Evolutionary conservation across 192 early-diverging fungal genomes (phyloP).

Genomic region (Backusella circina): DNA sequence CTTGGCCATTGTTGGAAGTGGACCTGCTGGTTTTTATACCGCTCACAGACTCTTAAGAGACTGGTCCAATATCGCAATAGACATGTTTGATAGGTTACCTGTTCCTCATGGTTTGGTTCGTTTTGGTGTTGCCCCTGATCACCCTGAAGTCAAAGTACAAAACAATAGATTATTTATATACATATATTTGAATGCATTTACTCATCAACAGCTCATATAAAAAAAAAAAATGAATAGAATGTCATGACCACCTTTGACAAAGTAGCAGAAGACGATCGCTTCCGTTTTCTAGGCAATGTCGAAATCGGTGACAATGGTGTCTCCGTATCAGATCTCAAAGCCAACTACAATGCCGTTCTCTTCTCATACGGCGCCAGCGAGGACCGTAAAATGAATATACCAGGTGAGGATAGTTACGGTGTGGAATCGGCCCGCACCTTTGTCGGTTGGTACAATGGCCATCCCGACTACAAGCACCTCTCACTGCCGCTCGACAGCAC

Average conservation of each 20-base stretch:
- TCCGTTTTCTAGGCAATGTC: conserved; percentile 83
- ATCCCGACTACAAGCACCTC: conserved; percentile 62
- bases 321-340: conserved; percentile 47
- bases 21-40: conserved; percentile 91
- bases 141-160: conserved; percentile 96
- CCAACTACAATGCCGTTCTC: conserved; percentile 72
- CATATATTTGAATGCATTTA: too few species aligned
- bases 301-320: conserved; percentile 51
- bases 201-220: too few species aligned
- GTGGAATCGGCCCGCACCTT: conserved; percentile 78
- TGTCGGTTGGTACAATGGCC: conserved; percentile 96
- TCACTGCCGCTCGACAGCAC: conserved; percentile 55
- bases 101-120: conserved; percentile 88
- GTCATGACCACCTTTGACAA: conserved; percentile 84
- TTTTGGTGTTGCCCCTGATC: conserved; percentile 95
- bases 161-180: too few species aligned
- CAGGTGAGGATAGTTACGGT: conserved; percentile 61
- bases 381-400: conserved; percentile 67
- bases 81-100: conserved; percentile 84
- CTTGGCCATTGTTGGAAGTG: conserved; percentile 73
- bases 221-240: conserved; percentile 67
- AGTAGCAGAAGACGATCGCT: conserved; percentile 62
- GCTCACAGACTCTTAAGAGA: conserved; percentile 74
- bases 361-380: conserved; percentile 83
- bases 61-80: conserved; percentile 49